Evolutionary conservation across 1,284 basidiomycete species (phyloP).

Genomic region (Anthracocystis walkeri): DNA sequence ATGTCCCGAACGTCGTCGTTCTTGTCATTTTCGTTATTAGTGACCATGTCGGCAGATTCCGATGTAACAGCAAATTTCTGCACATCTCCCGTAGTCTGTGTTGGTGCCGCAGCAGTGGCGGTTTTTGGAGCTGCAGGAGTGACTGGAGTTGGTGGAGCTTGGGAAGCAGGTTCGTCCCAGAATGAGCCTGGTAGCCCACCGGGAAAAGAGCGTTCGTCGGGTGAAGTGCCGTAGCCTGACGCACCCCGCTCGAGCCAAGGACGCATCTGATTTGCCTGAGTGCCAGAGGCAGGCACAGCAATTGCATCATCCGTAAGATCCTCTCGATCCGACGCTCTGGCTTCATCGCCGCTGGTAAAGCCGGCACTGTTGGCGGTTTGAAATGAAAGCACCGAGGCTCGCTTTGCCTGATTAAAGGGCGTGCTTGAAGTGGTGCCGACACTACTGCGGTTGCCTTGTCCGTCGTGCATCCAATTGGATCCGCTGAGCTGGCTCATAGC

Average conservation of each 20-base stretch:
- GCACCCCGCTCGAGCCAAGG: slow-evolving; percentile 38
- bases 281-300: neutral
- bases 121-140: neutral
- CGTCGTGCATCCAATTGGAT: slow-evolving; percentile 45
- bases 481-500: slow-evolving; percentile 50
- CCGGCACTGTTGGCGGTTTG: slow-evolving; percentile 64
- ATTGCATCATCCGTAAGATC: slow-evolving; percentile 15
- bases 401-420: slow-evolving; percentile 39
- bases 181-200: slow-evolving; percentile 41
- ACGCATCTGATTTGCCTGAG: slow-evolving; percentile 12
- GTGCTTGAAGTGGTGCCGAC: slow-evolving; percentile 37
- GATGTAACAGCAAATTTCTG: neutral
- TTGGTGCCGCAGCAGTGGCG: neutral
- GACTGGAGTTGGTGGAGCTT: neutral
- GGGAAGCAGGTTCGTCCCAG: slow-evolving; percentile 33
- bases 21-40: neutral
- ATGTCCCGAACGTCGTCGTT: slow-evolving; percentile 5
- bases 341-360: slow-evolving; percentile 54
- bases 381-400: slow-evolving; percentile 61
- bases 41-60: slow-evolving; percentile 3
- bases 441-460: slow-evolving; percentile 45
- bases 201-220: slow-evolving; percentile 41
- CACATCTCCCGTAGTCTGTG: neutral
- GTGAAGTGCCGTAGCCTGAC: slow-evolving; percentile 27
- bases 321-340: slow-evolving; percentile 27